Conservation (phyloP, 2,329 filamentous ascomycete genomes). For the Helminthosporium solani region DNA sequence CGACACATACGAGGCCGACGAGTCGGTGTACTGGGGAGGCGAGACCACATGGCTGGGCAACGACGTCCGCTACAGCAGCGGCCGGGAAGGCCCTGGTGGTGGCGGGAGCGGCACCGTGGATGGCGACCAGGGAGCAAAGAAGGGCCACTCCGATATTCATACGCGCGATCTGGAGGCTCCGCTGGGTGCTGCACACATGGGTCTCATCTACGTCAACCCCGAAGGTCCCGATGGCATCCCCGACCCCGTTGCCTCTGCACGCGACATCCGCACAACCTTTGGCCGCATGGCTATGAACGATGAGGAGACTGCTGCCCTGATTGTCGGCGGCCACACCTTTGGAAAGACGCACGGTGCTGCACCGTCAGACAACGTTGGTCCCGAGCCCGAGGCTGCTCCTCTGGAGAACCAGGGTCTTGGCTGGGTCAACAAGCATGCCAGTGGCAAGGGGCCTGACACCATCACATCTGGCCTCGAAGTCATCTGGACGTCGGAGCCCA, state of each 20-base stretch:
- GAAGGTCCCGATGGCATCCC: conserved; percentile 71
- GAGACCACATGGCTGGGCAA: conserved; percentile 76
- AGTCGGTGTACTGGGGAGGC: conserved; percentile 75
- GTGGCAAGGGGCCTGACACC: conserved; percentile 69
- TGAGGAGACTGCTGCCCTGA: conserved; percentile 77
- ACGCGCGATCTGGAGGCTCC: conserved; percentile 67
- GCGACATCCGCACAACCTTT: conserved; percentile 74
- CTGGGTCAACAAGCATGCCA: conserved; percentile 65
- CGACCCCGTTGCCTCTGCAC: conserved; percentile 67
- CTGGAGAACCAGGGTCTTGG: conserved; percentile 70
- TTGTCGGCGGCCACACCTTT: conserved; percentile 75
- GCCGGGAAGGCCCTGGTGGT: conserved; percentile 49
- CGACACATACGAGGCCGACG: conserved; percentile 74
- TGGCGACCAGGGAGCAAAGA: conserved; percentile 33
- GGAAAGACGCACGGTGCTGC: conserved; percentile 80
- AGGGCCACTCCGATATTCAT: conserved; percentile 44
- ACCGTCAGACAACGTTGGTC: conserved; percentile 62
- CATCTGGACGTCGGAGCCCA: conserved; percentile 74
- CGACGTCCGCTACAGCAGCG: conserved; percentile 64
- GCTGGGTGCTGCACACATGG: conserved; percentile 69
- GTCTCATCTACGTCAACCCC: conserved; percentile 80
- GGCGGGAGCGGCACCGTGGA: conserved; percentile 45
- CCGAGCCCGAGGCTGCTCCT: conserved; percentile 65
- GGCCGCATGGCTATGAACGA: conserved; percentile 81
- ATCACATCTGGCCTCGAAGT: conserved; percentile 79